Base-by-base conservation (phyloP, 2,329 filamentous ascomycete genomes). In the Ophiocordyceps camponoti-saundersi region DNA sequence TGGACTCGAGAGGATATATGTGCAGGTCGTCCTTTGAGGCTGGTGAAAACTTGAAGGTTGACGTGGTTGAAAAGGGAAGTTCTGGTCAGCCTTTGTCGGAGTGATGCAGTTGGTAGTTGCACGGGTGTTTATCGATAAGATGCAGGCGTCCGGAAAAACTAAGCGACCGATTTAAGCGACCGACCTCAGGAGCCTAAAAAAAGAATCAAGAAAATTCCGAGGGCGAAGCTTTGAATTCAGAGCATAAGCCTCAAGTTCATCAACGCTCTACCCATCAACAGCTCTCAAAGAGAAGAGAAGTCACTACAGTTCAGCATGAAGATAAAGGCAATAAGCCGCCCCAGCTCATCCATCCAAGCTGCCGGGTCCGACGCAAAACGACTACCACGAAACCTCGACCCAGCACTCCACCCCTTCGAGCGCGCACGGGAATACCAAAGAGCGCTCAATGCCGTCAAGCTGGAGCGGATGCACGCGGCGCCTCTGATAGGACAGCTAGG, bases 361-460 rank as follows among this genome's bases (percentile, higher is more conserved):
- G 73, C 80, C 18, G 82, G 82, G 50, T 78, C 79, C 47, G 74
- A 75, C 61, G 75, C 80, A 47, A 65, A 77, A 46, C 81, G 79
- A 57, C 68, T 76, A 55, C 77, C 80, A 49, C 75, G 80, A 53
- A 85, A 85, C 59, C 72, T 93, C 57, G 85, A 94, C 66, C 84
- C 89, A 26, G 80, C 85, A 41, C 75, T 90, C 49, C 88, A 95
- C 65, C 89, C 86, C 2, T 95, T 95, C 65, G 88, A 94, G 65
- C 75, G 87, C 57, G 89, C 89, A 44, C 73, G 88, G 63, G 89
- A 95, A 67, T 72, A 72, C 54, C 62, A 68, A 46, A 62, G 72
- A 47, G 72, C 72, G 8, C 63, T 76, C 52, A 75, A 87, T 76
- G 89, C 89, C 23, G 87, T 88, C 49, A 95, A 95, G 64, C 68